These are phyloP conservation scores for Sphagnum contortum DNA, from an alignment of 225 moss, liverwort and hornwort species.

Conservation along the genomic window DNA sequence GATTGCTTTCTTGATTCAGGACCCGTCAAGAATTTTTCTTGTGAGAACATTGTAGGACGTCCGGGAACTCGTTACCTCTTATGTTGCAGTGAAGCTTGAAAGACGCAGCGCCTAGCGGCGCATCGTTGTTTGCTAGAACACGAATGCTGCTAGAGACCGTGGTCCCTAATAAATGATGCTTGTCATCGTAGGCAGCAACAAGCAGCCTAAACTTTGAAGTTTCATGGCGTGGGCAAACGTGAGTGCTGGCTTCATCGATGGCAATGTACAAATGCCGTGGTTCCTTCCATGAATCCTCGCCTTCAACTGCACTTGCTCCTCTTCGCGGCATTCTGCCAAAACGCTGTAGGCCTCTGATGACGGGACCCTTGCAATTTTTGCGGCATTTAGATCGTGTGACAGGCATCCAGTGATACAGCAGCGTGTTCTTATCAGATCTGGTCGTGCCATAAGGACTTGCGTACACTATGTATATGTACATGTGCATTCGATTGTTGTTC, in stretches of 20 bases:
- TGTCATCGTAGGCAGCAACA: conserved; percentile 89
- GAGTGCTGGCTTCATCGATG: conserved; percentile 98
- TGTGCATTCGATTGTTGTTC: conserved; percentile 76
- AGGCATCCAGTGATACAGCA: conserved; percentile 87
- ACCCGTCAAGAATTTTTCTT: too few species aligned
- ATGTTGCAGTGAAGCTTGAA: conserved; percentile 97
- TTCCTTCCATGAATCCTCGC: conserved; percentile 99
- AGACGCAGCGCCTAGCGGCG: conserved; percentile 92
- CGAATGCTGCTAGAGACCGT: conserved; percentile 98
- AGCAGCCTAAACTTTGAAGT: conserved; percentile 95
- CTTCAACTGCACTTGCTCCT: conserved; percentile 63
- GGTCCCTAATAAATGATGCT: conserved; percentile 77
- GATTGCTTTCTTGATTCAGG: too few species aligned
- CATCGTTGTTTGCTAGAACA: conserved; percentile 97
- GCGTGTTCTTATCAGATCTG: conserved; percentile 48
- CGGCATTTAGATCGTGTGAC: conserved; percentile 93
- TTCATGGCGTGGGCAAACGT: conserved; percentile 87
- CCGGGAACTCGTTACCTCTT: conserved; percentile 40
- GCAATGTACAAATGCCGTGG: conserved; percentile 96
- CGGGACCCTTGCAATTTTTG: conserved; percentile 93
- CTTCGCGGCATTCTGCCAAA: conserved; percentile 98
- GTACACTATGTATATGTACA: conserved; percentile 94
- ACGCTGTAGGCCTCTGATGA: conserved; percentile 93
- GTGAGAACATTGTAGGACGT: too few species aligned
- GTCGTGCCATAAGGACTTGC: conserved; percentile 70